A percentile compares a stretch with the other conserved stretches of the same genome.
These are phyloP conservation scores for Candida sp. DNA, from an alignment of 1,139 yeast species.

Conservation along the genomic window DNA sequence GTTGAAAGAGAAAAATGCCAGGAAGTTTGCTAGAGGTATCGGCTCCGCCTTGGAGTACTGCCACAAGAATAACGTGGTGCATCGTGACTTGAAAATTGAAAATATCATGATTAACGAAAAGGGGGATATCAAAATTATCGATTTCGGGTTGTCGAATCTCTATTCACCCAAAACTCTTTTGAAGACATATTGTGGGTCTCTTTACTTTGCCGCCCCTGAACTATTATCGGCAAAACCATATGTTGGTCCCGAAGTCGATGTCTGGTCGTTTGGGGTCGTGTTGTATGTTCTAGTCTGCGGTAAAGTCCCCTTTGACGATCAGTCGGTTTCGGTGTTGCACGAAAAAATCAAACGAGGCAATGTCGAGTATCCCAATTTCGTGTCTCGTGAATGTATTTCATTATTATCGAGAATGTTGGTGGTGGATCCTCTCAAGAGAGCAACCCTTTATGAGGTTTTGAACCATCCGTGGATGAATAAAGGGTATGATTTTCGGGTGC, in stretches of 20 bases:
- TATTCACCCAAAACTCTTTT: constrained; percentile 70
- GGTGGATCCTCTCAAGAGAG: constrained; percentile 82
- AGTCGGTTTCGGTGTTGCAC: constrained; percentile 86
- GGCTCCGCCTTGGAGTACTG: constrained; percentile 93
- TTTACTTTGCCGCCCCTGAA: constrained; percentile 99
- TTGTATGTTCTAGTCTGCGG: constrained; percentile 94
- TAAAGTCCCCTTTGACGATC: constrained; percentile 97
- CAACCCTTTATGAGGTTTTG: constrained; percentile 73
- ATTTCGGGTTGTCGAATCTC: constrained; percentile 91
- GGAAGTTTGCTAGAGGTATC: constrained; percentile 95
- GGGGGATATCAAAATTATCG: constrained; percentile 94
- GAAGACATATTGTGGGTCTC: constrained; percentile 95
- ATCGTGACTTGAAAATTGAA: constrained; percentile 94
- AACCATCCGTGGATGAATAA: constrained; percentile 94
- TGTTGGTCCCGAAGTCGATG: constrained; percentile 95
- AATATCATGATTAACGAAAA: constrained; percentile 91
- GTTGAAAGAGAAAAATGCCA: constrained; percentile 87
- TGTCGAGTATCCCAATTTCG: constrained; percentile 85
- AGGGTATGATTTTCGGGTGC: constrained; percentile 76
- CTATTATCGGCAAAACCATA: constrained; percentile 89
- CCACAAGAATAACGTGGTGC: constrained; percentile 92
- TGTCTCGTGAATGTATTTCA: constrained; percentile 82
- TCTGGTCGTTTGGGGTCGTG: constrained; percentile 98
- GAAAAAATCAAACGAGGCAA: constrained; percentile 91
- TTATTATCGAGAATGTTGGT: constrained; percentile 86